phyloP scores from a whole-genome alignment of 2,329 filamentous ascomycete genomes.

The Fusarium chaquense region DNA sequence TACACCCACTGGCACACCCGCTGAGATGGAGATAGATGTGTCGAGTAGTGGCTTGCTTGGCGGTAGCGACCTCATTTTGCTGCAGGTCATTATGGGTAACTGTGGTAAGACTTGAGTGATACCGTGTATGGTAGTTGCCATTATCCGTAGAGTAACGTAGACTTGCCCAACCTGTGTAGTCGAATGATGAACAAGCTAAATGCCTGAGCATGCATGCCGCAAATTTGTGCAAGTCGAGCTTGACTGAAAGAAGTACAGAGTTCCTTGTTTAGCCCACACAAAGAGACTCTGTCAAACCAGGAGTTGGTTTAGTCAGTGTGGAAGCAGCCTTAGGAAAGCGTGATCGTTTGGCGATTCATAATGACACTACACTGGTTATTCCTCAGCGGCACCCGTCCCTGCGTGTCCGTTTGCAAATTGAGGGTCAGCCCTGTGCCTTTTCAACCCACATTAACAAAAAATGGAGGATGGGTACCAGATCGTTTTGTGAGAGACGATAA shows the following conservation, averaged over 20 bases:
- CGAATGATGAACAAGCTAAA: neutral
- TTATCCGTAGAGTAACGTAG: neutral
- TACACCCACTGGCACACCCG: neutral
- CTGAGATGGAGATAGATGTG: neutral
- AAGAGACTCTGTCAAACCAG: neutral
- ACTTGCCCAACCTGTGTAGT: neutral
- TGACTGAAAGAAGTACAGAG: neutral
- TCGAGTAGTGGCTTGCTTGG: neutral
- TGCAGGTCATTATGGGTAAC: neutral
- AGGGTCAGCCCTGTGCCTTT: constrained; percentile 27
- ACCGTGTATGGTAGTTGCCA: neutral
- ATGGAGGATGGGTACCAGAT: neutral
- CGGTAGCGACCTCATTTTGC: neutral
- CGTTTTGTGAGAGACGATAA: constrained; percentile 13
- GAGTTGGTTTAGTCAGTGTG: neutral
- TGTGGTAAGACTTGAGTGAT: neutral
- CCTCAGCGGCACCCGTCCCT: neutral
- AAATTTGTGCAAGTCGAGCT: neutral
- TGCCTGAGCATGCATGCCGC: neutral
- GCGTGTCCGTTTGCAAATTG: constrained; percentile 17
- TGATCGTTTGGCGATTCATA: neutral
- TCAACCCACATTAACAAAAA: neutral
- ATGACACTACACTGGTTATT: neutral
- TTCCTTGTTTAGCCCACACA: neutral
- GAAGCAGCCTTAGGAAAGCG: neutral